A percentile compares a stretch with the other conserved stretches of the same genome.
These are phyloP conservation scores for Hygrophila difformis DNA, from an alignment of 257 asterid species.

Conservation along the genomic window DNA sequence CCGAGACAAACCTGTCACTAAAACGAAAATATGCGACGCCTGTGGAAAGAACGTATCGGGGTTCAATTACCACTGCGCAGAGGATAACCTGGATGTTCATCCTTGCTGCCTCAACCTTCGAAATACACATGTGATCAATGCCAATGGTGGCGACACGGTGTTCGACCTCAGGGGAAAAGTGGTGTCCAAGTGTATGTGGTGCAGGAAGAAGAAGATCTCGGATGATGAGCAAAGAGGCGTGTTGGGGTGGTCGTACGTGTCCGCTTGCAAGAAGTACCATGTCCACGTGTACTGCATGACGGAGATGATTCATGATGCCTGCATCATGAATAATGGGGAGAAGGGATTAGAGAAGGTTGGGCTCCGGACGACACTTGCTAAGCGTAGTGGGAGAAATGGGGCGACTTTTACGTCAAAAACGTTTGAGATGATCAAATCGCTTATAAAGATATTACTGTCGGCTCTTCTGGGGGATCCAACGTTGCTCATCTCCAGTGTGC, in stretches of 20 bases:
- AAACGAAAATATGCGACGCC: conserved; percentile 20
- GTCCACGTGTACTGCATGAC: conserved; percentile 27
- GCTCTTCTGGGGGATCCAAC: conserved; percentile 29
- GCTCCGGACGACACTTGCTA: conserved; percentile 3
- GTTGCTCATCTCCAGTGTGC: conserved; percentile 6
- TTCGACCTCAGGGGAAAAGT: conserved; percentile 16
- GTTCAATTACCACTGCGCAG: conserved; percentile 19
- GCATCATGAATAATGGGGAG: conserved; percentile 14
- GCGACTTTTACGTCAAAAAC: neutral
- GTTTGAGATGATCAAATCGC: conserved; percentile 6
- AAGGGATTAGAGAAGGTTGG: conserved; percentile 10
- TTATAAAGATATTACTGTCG: conserved; percentile 19
- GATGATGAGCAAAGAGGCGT: conserved; percentile 12
- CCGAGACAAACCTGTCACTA: neutral
- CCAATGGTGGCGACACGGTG: conserved; percentile 3
- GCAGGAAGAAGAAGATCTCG: conserved; percentile 15
- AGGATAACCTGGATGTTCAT: conserved; percentile 16
- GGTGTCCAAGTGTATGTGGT: conserved; percentile 19
- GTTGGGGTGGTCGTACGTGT: conserved; percentile 23
- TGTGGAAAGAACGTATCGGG: conserved; percentile 26
- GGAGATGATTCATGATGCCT: conserved; percentile 21
- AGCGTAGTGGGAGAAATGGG: neutral
- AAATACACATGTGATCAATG: conserved; percentile 6
- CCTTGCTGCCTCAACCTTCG: conserved; percentile 19
- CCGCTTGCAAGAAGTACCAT: conserved; percentile 12